Evolutionary conservation across 148 eudicot species (phyloP).

Genomic region (Nyssa sinensis): DNA sequence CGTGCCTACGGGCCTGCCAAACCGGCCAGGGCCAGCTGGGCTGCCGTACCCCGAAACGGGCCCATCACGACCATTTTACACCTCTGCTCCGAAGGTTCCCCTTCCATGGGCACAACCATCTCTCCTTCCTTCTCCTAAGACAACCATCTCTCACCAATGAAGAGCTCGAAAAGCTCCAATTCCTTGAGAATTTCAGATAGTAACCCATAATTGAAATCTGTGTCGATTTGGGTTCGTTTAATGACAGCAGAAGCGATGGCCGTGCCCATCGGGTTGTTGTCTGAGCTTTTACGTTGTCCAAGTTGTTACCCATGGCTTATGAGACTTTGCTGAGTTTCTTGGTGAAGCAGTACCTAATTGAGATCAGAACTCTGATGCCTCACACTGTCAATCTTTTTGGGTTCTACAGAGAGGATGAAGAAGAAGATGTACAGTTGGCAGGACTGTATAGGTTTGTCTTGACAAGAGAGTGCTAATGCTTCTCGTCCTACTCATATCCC

Average conservation of each 20-base stretch:
- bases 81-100: no score
- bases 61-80: no score
- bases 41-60: no score
- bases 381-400: conserved; percentile 72
- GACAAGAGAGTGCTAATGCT: conserved; percentile 70
- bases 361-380: conserved; percentile 67
- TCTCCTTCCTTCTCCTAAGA: conserved; percentile 27
- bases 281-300: conserved; percentile 73
- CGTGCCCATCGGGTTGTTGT: conserved; percentile 41
- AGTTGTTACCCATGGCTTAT: conserved; percentile 54
- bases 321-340: conserved; percentile 48
- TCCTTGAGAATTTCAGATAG: conserved; percentile 46
- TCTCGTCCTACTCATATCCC: conserved; percentile 72
- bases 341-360: conserved; percentile 69
- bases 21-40: no score
- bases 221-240: conserved; percentile 46
- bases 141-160: conserved; percentile 39
- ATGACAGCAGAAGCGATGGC: conserved; percentile 66
- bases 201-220: conserved; percentile 52
- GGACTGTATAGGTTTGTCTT: conserved; percentile 84
- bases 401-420: conserved; percentile 39
- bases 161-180: conserved; percentile 55
- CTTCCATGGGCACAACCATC: conserved; percentile 30
- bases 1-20: no score
- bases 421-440: conserved; percentile 42